These are phyloP conservation scores for Phascolomyces articulosus DNA, from an alignment of 371 early-diverging fungal genomes.

Conservation along the genomic window DNA sequence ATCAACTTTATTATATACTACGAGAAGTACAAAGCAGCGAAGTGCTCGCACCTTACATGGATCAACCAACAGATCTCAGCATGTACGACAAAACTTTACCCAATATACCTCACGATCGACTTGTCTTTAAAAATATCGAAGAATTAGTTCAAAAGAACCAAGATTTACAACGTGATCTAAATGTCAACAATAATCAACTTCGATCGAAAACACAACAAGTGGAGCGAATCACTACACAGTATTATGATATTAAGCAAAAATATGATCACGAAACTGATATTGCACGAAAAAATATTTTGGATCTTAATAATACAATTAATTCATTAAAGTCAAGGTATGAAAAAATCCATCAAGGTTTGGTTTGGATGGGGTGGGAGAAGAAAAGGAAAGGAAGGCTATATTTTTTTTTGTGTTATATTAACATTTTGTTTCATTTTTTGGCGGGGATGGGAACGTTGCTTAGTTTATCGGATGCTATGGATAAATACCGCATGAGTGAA, in stretches of 20 bases:
- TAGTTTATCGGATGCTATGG: neutral
- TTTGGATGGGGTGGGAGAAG: too few species aligned
- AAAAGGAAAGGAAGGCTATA: neutral
- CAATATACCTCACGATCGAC: conserved; percentile 15
- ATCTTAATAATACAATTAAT: too few species aligned
- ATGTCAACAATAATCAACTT: conserved; percentile 7
- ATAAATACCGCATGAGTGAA: neutral
- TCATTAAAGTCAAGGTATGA: too few species aligned
- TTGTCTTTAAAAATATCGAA: conserved; percentile 24
- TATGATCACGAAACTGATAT: too few species aligned
- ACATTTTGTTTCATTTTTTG: neutral
- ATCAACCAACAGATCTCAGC: conserved; percentile 17
- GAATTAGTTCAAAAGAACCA: conserved; percentile 26
- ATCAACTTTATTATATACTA: conserved; percentile 29
- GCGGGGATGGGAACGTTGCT: neutral
- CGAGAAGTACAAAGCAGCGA: conserved; percentile 19
- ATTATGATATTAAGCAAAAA: too few species aligned
- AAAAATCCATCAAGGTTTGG: too few species aligned
- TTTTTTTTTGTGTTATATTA: neutral
- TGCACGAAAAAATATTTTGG: too few species aligned
- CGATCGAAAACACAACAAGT: neutral
- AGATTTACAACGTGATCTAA: conserved; percentile 14
- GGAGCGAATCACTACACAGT: neutral
- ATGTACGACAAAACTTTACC: conserved; percentile 10
- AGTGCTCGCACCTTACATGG: conserved; percentile 13